Base-by-base conservation (phyloP, 2,329 filamentous ascomycete species). In the Tolypocladium amazonense region DNA sequence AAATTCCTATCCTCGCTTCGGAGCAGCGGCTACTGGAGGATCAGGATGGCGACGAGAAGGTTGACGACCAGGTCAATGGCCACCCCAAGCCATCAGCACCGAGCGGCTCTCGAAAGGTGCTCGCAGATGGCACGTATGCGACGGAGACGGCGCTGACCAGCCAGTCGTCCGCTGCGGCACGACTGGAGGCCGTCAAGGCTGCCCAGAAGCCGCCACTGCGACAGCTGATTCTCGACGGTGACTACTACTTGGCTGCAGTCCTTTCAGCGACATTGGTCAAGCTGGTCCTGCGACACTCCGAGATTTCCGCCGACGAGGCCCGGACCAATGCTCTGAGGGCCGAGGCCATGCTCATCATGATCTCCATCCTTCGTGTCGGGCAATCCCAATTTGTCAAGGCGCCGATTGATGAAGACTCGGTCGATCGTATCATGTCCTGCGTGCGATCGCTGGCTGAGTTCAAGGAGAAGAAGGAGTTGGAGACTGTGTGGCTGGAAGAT, bases 311-410 rank as follows among this genome's bases (percentile, higher is more conserved):
- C 30, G 93, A 97, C 68, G 76, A 81, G 52, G 89, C 90, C 52
- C 88, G 94, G 45, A 97, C 93, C 37, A 99, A 99, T 68, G 92
- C 93, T 37, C 83, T 99, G 33, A 88, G 91, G 56, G 94, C 94
- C 4, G 94, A 99, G 75, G 94, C 94, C 53, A 99, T 99, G 94
- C 83, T 99, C 58, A 97, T 99, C 72, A 96, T 97, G 92, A 96
- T 99, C 67, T 97, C 94, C 6, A 95, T 99, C 66, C 91, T 99
- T 65, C 92, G 94, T 56, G 94, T 97, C 62, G 94, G 94, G 47
- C 94, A 99, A 76, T 97, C 93, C n/a, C 91, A 96, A 64, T 99
- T 99, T 67, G 94, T 96, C 70, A 97, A 97, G 79, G 89, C 91
- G 1, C 90, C 92, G 2, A 97, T 99, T 64, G 94, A 99, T 63